Evolutionary conservation across 2,329 filamentous ascomycete genomes (phyloP).

Genomic region (Aspergillus arachidicola): DNA sequence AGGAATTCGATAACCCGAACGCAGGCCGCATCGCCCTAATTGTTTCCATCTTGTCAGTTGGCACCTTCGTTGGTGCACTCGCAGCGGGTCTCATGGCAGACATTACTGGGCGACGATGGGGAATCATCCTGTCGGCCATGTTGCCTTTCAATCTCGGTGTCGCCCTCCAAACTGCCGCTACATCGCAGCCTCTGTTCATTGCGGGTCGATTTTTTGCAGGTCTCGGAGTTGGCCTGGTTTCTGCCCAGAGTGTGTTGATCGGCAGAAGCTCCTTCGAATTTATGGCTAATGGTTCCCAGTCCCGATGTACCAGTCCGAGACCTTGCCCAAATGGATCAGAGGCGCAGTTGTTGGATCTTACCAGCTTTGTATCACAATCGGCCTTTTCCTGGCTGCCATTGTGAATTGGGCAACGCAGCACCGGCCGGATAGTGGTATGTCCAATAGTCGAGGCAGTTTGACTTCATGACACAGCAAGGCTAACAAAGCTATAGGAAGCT

Average conservation of each 20-base stretch:
- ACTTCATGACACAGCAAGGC: not conserved
- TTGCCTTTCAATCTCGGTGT: conserved; percentile 33
- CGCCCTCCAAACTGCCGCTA: conserved; percentile 29
- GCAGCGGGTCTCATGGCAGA: not conserved
- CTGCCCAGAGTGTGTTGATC: not conserved
- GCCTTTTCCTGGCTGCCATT: not conserved
- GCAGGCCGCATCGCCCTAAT: not conserved
- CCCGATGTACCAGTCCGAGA: not conserved
- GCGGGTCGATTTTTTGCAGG: not conserved
- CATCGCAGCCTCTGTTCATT: conserved; percentile 36
- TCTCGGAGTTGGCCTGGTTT: not conserved
- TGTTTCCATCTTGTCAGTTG: not conserved
- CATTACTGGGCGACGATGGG: conserved; percentile 1
- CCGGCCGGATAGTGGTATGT: not conserved
- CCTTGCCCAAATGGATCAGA: not conserved
- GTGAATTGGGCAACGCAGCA: not conserved
- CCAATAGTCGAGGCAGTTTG: not conserved
- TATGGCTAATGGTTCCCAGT: not conserved
- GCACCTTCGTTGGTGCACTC: not conserved
- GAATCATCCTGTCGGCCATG: not conserved
- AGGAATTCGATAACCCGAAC: conserved; percentile 1
- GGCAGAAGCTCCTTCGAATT: not conserved
- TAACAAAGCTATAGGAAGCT: not conserved
- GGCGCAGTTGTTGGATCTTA: not conserved
- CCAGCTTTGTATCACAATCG: not conserved